Conservation (phyloP, 148 eudicot genomes). For the Nepenthes mirabilis region DNA sequence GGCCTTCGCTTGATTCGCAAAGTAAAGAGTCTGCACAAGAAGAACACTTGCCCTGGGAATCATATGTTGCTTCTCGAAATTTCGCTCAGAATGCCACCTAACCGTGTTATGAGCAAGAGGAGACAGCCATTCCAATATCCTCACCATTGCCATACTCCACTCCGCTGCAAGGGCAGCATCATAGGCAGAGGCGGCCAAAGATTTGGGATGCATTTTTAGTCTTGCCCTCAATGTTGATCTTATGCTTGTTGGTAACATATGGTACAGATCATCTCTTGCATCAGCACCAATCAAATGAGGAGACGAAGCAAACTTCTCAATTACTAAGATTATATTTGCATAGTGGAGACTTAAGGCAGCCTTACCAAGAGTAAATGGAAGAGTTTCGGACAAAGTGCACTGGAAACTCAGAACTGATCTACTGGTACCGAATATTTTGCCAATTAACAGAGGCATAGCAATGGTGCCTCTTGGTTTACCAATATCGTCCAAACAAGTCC, state of each 20-base stretch:
- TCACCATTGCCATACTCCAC: constrained; percentile 46
- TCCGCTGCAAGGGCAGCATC: constrained; percentile 55
- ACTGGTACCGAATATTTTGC: constrained; percentile 8
- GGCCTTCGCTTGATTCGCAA: constrained; percentile 58
- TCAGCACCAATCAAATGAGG: constrained; percentile 72
- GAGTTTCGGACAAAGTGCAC: constrained; percentile 30
- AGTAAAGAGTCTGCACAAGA: constrained; percentile 73
- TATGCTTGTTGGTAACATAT: constrained; percentile 59
- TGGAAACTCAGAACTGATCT: constrained; percentile 28
- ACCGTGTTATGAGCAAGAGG: constrained; percentile 85
- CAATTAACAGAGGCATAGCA: constrained; percentile 7
- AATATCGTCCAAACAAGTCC: constrained; percentile 9
- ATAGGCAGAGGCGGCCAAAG: constrained; percentile 29
- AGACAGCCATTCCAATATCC: constrained; percentile 74
- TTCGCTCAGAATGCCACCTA: constrained; percentile 81
- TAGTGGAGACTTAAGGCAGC: constrained; percentile 79
- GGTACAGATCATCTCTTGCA: constrained; percentile 82
- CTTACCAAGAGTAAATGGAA: constrained; percentile 50
- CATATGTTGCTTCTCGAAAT: constrained; percentile 56
- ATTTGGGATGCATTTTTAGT: constrained; percentile 39
- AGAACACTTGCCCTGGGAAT: constrained; percentile 40
- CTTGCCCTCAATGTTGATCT: constrained; percentile 45
- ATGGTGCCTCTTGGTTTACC: constrained; percentile 6
- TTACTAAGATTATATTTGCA: constrained; percentile 62
- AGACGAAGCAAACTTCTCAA: constrained; percentile 68